phyloP scores from a whole-genome alignment of 176 grass and related monocot species.

The Oryza officinalis region DNA sequence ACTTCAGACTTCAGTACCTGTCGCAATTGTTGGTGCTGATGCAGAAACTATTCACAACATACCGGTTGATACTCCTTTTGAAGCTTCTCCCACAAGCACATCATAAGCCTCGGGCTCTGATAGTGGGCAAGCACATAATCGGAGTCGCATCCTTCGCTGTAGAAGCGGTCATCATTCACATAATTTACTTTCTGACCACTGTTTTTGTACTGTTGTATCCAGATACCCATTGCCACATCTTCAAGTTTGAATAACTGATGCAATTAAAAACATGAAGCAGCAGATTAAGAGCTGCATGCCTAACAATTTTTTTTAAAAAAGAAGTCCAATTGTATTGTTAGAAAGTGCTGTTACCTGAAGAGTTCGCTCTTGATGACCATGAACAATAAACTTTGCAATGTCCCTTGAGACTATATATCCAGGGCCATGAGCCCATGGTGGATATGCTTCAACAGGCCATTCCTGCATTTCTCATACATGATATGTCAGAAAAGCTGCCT shows the following conservation, averaged over 20 bases:
- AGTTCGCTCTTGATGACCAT: slow-evolving; percentile 63
- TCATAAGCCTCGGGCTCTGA: slow-evolving; percentile 78
- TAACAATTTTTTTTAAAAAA: background rate
- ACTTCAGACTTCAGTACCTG: background rate
- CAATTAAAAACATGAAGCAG: background rate
- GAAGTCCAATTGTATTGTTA: background rate
- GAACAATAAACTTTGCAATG: slow-evolving; percentile 76
- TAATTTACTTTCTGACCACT: slow-evolving; percentile 70
- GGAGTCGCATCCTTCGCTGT: slow-evolving; percentile 77
- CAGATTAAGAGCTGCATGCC: background rate
- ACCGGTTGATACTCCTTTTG: slow-evolving; percentile 61
- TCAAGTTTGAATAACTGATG: slow-evolving; percentile 93
- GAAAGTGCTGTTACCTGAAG: slow-evolving; percentile 59
- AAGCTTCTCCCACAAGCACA: slow-evolving; percentile 88
- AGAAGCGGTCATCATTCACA: slow-evolving; percentile 69
- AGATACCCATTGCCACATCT: slow-evolving; percentile 96
- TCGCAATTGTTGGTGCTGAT: background rate
- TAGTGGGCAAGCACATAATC: slow-evolving; percentile 90
- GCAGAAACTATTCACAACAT: slow-evolving; percentile 66
- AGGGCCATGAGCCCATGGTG: slow-evolving; percentile 93
- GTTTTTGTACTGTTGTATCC: slow-evolving; percentile 76
- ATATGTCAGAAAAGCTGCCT: slow-evolving; percentile 33
- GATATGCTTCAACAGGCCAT: slow-evolving; percentile 68
- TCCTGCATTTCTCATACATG: slow-evolving; percentile 47
- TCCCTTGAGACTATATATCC: slow-evolving; percentile 90